Base-by-base conservation (phyloP, 1,139 yeast genomes). In the Geotrichum klebahnii region DNA sequence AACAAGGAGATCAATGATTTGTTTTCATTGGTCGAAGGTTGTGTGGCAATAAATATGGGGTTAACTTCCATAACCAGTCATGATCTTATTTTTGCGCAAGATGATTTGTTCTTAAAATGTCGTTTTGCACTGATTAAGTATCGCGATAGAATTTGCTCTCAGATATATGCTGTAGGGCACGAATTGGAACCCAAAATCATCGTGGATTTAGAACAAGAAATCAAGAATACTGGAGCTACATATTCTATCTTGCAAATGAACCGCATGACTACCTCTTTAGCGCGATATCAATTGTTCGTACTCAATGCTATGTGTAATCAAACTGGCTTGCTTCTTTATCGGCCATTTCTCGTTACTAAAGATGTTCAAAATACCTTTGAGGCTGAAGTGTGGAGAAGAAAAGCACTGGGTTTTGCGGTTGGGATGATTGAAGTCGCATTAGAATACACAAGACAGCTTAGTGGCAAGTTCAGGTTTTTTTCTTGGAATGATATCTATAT, bases 101-200 rank as follows among this genome's bases (percentile, higher is more conserved):
- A 41, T 17, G 37, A 41, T 29, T 28, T 47, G 5, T 47, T 34
- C 23, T 10, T 47, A 32, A 47, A 47, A 31, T 47, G 50, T 19
- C 35, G 42, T 9, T 20, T 36, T 23, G 31, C 44, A 6, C 32
- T 47, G 10, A 16, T 41, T 28, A 47, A 41, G 19, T 36, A 23
- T 20, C 36, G 34, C 24, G 46, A 47, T 14, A 23, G 39, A 17
- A 28, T 47, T 8, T 33, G 32, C 16, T 3, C 17, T 8, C 33
- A 24, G 10, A 6, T 35, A 5, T 12, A 6, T 12, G 17, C n/a
- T 12, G n/a, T 14, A 31, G 9, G 16, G 3, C 20, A 17, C 17
- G 22, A 26, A 12, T 20, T 14, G 9, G 17, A 24, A 9, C 17
- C 26, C 17, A 9, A 24, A 17, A 9, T 19, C 19, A n/a, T 41